phyloP scores from a whole-genome alignment of 2,329 filamentous ascomycete species.

The Microsporum canis region DNA sequence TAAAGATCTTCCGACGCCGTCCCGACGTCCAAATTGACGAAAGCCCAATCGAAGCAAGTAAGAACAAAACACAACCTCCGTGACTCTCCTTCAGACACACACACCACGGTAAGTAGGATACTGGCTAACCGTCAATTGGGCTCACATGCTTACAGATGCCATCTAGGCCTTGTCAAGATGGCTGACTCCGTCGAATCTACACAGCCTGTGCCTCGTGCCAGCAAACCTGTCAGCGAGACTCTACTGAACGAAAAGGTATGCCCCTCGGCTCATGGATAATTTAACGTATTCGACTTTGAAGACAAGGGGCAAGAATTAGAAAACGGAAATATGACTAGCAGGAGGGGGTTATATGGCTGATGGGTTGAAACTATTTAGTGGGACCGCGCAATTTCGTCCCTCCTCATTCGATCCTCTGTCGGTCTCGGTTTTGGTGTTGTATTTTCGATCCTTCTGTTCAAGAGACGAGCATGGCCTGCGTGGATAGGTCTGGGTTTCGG shows the following conservation, averaged over 20 bases:
- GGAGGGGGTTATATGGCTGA: neutral
- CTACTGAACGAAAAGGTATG: constrained; percentile 96
- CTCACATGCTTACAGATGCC: neutral
- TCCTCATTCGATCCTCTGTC: constrained; percentile 91
- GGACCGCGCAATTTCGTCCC: constrained; percentile 95
- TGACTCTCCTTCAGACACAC: neutral
- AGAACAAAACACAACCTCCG: neutral
- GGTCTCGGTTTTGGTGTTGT: constrained; percentile 95
- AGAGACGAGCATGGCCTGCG: constrained; percentile 95
- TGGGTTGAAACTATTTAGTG: constrained; percentile 51
- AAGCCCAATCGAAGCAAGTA: neutral
- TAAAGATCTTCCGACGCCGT: neutral
- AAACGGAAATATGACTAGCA: neutral
- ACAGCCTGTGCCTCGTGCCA: constrained; percentile 56
- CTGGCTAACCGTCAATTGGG: neutral
- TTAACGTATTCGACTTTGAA: neutral
- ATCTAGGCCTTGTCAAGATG: constrained; percentile 33
- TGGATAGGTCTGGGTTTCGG: constrained; percentile 90
- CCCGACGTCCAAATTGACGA: neutral
- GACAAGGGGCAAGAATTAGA: neutral
- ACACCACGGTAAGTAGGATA: neutral
- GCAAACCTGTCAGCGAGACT: constrained; percentile 84
- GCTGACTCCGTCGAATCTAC: constrained; percentile 43
- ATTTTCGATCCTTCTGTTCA: constrained; percentile 97
- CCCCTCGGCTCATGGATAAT: neutral